phyloP scores from a whole-genome alignment of 352 stramenopile genomes.

The Globisporangium spiculum region DNA sequence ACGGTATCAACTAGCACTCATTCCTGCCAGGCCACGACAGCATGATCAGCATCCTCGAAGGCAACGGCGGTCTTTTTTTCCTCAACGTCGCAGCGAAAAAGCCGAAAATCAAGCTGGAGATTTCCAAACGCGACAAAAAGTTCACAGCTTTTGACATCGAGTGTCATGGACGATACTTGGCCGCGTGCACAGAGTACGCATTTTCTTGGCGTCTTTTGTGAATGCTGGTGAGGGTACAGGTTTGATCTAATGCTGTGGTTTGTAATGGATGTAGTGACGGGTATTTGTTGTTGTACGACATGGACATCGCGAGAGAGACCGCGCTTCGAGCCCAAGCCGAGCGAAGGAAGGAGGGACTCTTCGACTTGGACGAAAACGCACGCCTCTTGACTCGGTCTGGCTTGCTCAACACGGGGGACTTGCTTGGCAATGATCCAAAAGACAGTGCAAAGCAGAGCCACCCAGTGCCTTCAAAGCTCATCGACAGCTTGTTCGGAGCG shows the following conservation, averaged over 20 bases:
- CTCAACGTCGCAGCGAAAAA: slow-evolving; percentile 63
- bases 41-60: slow-evolving; percentile 65
- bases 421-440: neutral
- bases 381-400: slow-evolving; percentile 41
- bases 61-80: slow-evolving; percentile 70
- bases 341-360: slow-evolving; percentile 38
- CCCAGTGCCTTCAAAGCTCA: slow-evolving; percentile 63
- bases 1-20: slow-evolving; percentile 35
- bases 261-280: slow-evolving; percentile 50
- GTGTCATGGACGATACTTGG: slow-evolving; percentile 65
- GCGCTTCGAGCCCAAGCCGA: slow-evolving; percentile 32
- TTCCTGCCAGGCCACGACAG: slow-evolving; percentile 60
- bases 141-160: slow-evolving; percentile 74
- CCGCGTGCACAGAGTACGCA: slow-evolving; percentile 55
- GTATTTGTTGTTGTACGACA: slow-evolving; percentile 74
- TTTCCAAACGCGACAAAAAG: slow-evolving; percentile 45
- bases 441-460: slow-evolving; percentile 10
- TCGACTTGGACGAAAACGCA: slow-evolving; percentile 40
- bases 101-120: slow-evolving; percentile 74
- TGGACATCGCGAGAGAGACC: slow-evolving; percentile 74
- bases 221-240: neutral
- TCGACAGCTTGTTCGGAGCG: slow-evolving; percentile 68
- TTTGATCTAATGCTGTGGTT: neutral
- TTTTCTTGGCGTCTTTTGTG: neutral
- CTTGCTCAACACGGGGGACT: slow-evolving; percentile 14